Evolutionary conservation across 768 basidiomycete species (phyloP).

Genomic region (Suillus weaverae): DNA sequence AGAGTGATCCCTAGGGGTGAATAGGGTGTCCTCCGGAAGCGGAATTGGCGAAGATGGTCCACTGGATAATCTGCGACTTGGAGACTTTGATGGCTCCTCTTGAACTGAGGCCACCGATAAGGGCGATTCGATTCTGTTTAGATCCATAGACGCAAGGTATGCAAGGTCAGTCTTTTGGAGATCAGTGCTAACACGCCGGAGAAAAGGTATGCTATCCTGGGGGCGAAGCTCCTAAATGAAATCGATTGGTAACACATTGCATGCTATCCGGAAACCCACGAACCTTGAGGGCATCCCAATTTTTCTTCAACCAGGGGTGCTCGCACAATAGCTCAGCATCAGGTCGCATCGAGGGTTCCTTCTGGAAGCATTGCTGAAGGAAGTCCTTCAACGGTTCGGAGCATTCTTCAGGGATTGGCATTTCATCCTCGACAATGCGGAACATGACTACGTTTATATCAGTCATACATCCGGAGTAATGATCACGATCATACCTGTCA

Average conservation of each 20-base stretch:
- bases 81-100: slow-evolving; percentile 39
- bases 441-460: slow-evolving; percentile 74
- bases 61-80: slow-evolving; percentile 40
- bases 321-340: slow-evolving; percentile 83
- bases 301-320: slow-evolving; percentile 86
- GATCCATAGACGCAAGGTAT: slow-evolving; percentile 45
- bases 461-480: slow-evolving; percentile 10
- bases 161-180: slow-evolving; percentile 69
- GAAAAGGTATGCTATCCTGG: slow-evolving; percentile 94
- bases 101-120: slow-evolving; percentile 46
- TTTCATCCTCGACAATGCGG: slow-evolving; percentile 91
- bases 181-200: slow-evolving; percentile 88
- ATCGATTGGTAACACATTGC: slow-evolving; percentile 4
- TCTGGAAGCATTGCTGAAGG: slow-evolving; percentile 84
- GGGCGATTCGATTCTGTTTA: slow-evolving; percentile 33
- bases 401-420: slow-evolving; percentile 79
- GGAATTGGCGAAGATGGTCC: slow-evolving; percentile 29
- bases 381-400: slow-evolving; percentile 81
- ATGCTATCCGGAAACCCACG: slow-evolving; percentile 13
- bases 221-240: slow-evolving; percentile 69
- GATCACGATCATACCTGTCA: slow-evolving; percentile 65
- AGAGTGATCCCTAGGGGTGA: slow-evolving; percentile 70
- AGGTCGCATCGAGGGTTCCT: slow-evolving; percentile 82
- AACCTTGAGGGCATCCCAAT: slow-evolving; percentile 80
- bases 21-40: slow-evolving; percentile 34